Evolutionary conservation across 169 alveolate genomes (phyloP), one percentile per base, ranked within the genome.

Genomic region (Plasmodium falciparum): DNA sequence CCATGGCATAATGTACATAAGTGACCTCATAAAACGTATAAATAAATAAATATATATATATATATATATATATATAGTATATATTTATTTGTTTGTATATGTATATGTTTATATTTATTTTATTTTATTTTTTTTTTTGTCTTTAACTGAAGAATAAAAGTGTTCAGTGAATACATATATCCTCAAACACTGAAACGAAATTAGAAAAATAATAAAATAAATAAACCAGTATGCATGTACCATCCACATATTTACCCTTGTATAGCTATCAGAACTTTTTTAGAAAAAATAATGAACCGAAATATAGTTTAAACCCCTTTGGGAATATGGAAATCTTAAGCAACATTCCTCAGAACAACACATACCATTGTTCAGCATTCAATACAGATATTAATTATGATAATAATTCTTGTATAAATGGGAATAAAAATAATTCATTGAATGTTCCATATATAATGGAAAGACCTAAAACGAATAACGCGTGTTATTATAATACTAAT

Each of bases 141-240:
- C 47, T 39, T 39, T 39, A 5, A 39, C 9, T 39, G 2, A 39
- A 39, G 47, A 39, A 39, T 39, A 39, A 39, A 39, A 39, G 47
- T 39, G 47, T 7, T 39, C 47, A 39, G 47, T 39, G 11, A 39
- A 39, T 39, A 5, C 11, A 39, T 39, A 5, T 39, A 6, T 5
- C 47, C 2, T 39, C 47, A 39, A 39, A 39, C 47, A 5, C 2
- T 39, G 7, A 39, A 39, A 39, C 9, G 47, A 39, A 39, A 39
- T 39, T 0, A 39, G 6, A 33, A 39, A 39, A 39, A 39, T 39
- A 80, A 45, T 39, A 50, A 26, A 69, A 71, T 12, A 45, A 43
- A 69, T 43, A 52, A 4, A 80, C 26, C 73, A 24, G 69, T 54
- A 80, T 80, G 90, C 67, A 66, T 80, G 33, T 65, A 26, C 89